A percentile compares a stretch with the other conserved stretches of the same genome.
Evolutionary conservation across 2,329 filamentous ascomycete genomes (phyloP).

Genomic region (Colletotrichum spaethianum): DNA sequence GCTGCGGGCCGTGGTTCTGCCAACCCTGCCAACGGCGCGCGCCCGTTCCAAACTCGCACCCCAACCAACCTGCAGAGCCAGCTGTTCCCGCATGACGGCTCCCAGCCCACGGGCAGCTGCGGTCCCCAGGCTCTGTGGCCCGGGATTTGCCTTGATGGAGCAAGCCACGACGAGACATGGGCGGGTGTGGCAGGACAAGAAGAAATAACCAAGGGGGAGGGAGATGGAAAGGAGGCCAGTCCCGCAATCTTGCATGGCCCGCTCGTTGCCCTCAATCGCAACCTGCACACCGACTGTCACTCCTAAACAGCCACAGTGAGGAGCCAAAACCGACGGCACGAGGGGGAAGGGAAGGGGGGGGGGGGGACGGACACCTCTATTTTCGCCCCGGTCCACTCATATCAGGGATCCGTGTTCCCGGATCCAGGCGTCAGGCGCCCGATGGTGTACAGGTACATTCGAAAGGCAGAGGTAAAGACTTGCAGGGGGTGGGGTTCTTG

Average conservation of each 20-base stretch:
- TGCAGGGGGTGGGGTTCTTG: not conserved
- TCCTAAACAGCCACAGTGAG: no score
- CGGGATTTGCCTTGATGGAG: not conserved
- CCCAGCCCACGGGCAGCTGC: no score
- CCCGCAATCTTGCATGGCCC: not conserved
- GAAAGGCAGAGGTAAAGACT: not conserved
- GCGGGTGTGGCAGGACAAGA: not conserved
- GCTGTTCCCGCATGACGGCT: constrained; percentile 10
- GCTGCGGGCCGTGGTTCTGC: not conserved
- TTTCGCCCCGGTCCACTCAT: constrained; percentile 1
- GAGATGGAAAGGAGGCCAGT: no score
- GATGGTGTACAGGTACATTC: constrained; percentile 1
- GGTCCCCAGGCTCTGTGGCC: not conserved
- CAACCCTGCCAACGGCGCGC: not conserved
- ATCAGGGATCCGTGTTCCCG: constrained; percentile 9
- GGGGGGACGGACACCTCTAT: not conserved
- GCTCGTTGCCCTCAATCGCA: not conserved
- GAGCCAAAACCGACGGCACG: not conserved
- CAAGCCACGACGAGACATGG: not conserved
- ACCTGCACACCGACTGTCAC: not conserved
- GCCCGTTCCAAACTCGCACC: not conserved
- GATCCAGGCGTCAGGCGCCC: not conserved
- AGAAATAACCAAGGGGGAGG: not conserved
- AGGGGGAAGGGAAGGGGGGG: not conserved
- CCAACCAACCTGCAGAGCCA: constrained; percentile 19